Evolutionary conservation across 371 early-diverging fungal species (phyloP), one percentile per base, ranked within the genome.

Genomic region (Saksenaea oblongispora): DNA sequence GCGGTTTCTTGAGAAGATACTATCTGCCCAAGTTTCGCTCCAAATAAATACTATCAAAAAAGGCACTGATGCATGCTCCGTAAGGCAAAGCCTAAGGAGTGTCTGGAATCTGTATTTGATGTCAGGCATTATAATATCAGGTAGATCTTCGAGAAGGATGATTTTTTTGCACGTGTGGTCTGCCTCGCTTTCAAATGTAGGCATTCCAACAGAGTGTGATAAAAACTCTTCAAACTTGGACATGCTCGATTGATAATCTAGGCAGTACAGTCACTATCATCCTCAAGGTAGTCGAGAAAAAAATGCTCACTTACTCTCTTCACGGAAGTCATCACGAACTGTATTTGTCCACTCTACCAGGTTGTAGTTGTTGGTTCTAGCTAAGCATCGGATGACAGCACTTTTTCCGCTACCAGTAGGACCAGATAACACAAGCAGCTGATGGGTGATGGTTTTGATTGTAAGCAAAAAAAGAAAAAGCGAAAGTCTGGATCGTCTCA

Each of bases 351-450:
- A 82, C 59, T 82, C 82, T 1, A 73, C 31, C 1, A 79, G 3
- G 3, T 67, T 59, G 27, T 65, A 64, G 11, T 54, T 35, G 17
- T 62, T 51, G 4, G 62, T n/a, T 41, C 55, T 42, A 15, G 70
- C 65, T 10, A 81, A 34, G 10, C 73, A n/a, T 11, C 69, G 64
- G 1, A 75, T 59, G 7, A 71, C 51, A 10, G 78, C 73, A 39
- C 82, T 81, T 58, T 81, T 81, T 1, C 79, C 78, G 15, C 61
- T 58, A 5, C 82, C 82, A 18, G 78, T 59, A 8, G 70, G 75
- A 1, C 82, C 82, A 8, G 71, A 60, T 9, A 81, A 26, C 1
- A 75, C 27, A 9, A 81, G 59, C 5, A 73, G 15, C 69, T 78
- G 18, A 9, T 41, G 10, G n/a, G 18, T 15, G 17, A 39, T 54